A percentile compares a stretch with the other conserved stretches of the same genome.
Conservation (phyloP, 2,329 filamentous ascomycete species). For the Sphaerulina musiva region DNA sequence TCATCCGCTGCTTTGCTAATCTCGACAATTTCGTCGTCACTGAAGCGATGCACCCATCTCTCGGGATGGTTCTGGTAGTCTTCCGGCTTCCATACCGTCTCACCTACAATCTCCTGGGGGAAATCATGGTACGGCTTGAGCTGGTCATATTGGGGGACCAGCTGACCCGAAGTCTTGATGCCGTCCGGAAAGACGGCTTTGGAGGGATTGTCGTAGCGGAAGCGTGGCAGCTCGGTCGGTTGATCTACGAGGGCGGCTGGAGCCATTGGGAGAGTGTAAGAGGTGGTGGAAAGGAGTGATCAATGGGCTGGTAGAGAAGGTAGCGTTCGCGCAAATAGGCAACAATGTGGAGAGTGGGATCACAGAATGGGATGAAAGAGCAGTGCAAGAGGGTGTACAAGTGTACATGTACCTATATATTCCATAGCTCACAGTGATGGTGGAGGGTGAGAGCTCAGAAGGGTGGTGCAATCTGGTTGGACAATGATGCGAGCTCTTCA, state of each 20-base stretch:
- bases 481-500: constrained; percentile 11
- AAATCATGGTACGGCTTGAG: constrained; percentile 64
- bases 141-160: constrained; percentile 59
- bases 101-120: constrained; percentile 62
- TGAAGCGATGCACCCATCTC: constrained; percentile 67
- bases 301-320: constrained; percentile 26
- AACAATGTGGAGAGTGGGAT: constrained; percentile 9
- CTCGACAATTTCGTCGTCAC: constrained; percentile 59
- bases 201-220: constrained; percentile 34
- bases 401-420: no score
- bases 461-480: constrained; percentile 5
- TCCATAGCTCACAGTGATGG: neutral
- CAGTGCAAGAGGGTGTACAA: constrained; percentile 15
- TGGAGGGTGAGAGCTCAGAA: constrained; percentile 15
- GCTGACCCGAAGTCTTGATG: constrained; percentile 65
- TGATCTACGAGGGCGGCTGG: constrained; percentile 18
- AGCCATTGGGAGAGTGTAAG: constrained; percentile 14
- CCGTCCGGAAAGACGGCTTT: constrained; percentile 56
- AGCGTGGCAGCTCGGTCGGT: constrained; percentile 15
- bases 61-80: constrained; percentile 59
- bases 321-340: constrained; percentile 18
- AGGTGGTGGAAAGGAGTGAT: constrained; percentile 30
- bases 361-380: constrained; percentile 7
- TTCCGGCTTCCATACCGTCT: constrained; percentile 64
- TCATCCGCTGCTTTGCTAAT: constrained; percentile 60